Evolutionary conservation across 306 rosid genomes (phyloP), one percentile per base, ranked within the genome.

Genomic region (Cajanus cajan): DNA sequence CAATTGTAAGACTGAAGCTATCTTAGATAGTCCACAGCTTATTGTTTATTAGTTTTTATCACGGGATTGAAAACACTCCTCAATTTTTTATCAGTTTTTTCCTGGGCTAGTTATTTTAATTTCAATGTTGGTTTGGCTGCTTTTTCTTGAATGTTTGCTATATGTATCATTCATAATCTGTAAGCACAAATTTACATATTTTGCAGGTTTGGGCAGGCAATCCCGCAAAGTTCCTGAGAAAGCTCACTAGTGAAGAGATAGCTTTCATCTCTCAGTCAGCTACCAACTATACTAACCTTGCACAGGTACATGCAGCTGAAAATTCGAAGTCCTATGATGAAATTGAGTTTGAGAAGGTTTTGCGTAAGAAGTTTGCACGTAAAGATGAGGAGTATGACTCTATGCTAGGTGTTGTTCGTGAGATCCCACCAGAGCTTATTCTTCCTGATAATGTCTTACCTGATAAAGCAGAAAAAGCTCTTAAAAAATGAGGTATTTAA

Each of bases 141-240:
- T 59, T 15, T 64, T 78, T 37, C 71, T 65, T 67, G 65, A 77
- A 43, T 73, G 68, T 41, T 54, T 40, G 65, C 6, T 41, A 16
- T 24, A 31, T 61, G 19, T 13, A 41, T 70, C 34, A 43, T 61
- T 22, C 43, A 43, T 69, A 41, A 57, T 21, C 31, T 71, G 63
- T 55, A 28, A 77, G 55, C 74, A 51, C 68, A 54, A 79, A 58
- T 73, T 77, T 73, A 7, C 25, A 7, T 62, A 16, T 73, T 34
- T 55, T 85, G 78, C 85, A 95, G 98, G 92, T 92, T 47, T 95
- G 98, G 98, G 99, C 91, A 40, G 99, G 99, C 58, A 95, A 95
- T 80, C 99, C 99, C 0, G 99, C 98, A 12, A 93, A 84, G 83
- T 93, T 93, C 87, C 87, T 95, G 68, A 93, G 99, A 83, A 93